Evolutionary conservation across 805 yeast species (phyloP).

Genomic region (Diddensiella caesifluorescens): DNA sequence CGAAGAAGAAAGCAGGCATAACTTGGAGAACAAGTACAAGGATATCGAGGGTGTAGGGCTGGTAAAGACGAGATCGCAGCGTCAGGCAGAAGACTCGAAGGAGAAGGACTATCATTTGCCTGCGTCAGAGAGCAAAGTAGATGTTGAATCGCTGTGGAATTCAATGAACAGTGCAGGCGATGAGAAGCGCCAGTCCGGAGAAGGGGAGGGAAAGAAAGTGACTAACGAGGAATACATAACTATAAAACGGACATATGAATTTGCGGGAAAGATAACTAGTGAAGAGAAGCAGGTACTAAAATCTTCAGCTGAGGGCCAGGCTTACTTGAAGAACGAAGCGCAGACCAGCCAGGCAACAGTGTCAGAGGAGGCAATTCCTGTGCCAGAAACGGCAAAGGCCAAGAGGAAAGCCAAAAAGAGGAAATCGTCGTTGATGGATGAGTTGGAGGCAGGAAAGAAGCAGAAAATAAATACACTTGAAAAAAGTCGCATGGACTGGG

Average conservation of each 20-base stretch:
- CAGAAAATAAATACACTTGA: slow-evolving; percentile 86
- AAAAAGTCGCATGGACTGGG: slow-evolving; percentile 92
- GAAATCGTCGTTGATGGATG: slow-evolving; percentile 70
- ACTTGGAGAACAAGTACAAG: slow-evolving; percentile 39
- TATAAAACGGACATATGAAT: slow-evolving; percentile 73
- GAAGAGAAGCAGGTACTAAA: slow-evolving; percentile 75
- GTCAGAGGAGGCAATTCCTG: slow-evolving; percentile 16
- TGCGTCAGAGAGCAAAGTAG: slow-evolving; percentile 28
- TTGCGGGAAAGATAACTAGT: slow-evolving; percentile 78
- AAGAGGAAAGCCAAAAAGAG: slow-evolving; percentile 41
- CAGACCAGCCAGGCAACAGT: slow-evolving; percentile 12
- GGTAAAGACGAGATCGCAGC: slow-evolving; percentile 64
- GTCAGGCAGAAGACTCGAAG: slow-evolving; percentile 33
- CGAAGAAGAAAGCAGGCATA: slow-evolving; percentile 28
- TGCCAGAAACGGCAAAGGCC: not conserved
- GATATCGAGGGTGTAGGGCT: slow-evolving; percentile 62
- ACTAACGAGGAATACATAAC: slow-evolving; percentile 49
- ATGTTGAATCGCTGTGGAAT: slow-evolving; percentile 51
- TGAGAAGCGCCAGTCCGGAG: slow-evolving; percentile 1
- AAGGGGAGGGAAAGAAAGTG: not conserved
- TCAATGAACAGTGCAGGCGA: slow-evolving; percentile 40
- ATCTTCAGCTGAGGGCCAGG: slow-evolving; percentile 81
- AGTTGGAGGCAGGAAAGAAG: slow-evolving; percentile 60
- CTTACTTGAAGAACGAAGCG: slow-evolving; percentile 49
- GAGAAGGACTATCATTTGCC: slow-evolving; percentile 28